Evolutionary conservation across 1,284 basidiomycete species (phyloP).

Genomic region (Ceratobasidium sp.): DNA sequence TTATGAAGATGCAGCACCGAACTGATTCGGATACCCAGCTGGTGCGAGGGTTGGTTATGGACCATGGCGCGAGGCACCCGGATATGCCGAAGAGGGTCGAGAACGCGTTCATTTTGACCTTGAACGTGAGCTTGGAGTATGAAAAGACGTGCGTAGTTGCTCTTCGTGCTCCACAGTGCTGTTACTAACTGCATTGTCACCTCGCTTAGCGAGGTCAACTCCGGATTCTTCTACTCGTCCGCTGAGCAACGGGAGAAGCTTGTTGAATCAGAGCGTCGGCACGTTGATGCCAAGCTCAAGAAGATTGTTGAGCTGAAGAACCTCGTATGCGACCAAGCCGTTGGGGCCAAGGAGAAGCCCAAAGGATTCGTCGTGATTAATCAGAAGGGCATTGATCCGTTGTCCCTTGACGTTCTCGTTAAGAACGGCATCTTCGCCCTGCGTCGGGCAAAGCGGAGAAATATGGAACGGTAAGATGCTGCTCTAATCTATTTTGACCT

Average conservation of each 20-base stretch:
- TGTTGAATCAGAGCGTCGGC: slow-evolving; percentile 95
- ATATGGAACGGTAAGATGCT: slow-evolving; percentile 87
- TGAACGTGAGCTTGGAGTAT: slow-evolving; percentile 99
- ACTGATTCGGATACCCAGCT: slow-evolving; percentile 98
- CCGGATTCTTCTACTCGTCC: slow-evolving; percentile 99
- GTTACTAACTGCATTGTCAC: slow-evolving; percentile 43
- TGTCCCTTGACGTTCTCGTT: slow-evolving; percentile 94
- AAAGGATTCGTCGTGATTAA: slow-evolving; percentile 98
- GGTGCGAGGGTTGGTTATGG: slow-evolving; percentile 92
- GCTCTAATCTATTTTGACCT: neutral
- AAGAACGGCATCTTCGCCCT: slow-evolving; percentile 98
- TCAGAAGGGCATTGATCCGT: slow-evolving; percentile 99
- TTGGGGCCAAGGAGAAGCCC: slow-evolving; percentile 72
- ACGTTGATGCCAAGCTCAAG: slow-evolving; percentile 93
- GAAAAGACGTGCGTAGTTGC: slow-evolving; percentile 91
- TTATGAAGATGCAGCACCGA: slow-evolving; percentile 99
- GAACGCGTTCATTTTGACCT: slow-evolving; percentile 94
- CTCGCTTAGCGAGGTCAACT: slow-evolving; percentile 91
- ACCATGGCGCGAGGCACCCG: slow-evolving; percentile 96
- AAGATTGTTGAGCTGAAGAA: slow-evolving; percentile 99
- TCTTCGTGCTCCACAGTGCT: no score
- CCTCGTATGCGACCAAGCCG: slow-evolving; percentile 90
- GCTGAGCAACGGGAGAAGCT: slow-evolving; percentile 99
- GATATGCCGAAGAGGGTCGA: slow-evolving; percentile 99
- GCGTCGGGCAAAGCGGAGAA: slow-evolving; percentile 94